phyloP scores from a whole-genome alignment of 1,284 basidiomycete genomes.

The Irpex sp. region DNA sequence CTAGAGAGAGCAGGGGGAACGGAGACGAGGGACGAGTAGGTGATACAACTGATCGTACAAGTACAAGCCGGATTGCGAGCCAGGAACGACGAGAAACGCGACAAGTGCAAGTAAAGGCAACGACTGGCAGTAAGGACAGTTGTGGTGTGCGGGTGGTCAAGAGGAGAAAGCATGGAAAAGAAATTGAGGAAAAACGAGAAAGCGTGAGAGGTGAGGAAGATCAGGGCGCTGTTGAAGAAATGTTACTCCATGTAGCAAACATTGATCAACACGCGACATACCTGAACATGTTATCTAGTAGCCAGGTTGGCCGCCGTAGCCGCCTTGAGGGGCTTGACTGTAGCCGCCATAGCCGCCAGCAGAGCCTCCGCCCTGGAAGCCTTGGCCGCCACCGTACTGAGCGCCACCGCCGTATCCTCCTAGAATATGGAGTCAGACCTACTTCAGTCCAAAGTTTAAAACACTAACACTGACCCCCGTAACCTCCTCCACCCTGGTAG shows the following conservation, averaged over 20 bases:
- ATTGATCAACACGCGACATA: conserved; percentile 10
- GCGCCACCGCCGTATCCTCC: conserved; percentile 29
- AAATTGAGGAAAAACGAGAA: conserved; percentile 14
- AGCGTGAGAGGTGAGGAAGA: conserved; percentile 7
- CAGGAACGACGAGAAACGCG: conserved; percentile 31
- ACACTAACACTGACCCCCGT: conserved; percentile 25
- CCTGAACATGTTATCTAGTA: conserved; percentile 6
- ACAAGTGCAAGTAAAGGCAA: conserved; percentile 33
- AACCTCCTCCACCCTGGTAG: conserved; percentile 29
- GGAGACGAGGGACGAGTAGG: conserved; percentile 10
- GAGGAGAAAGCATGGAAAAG: conserved; percentile 15
- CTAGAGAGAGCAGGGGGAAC: conserved; percentile 8
- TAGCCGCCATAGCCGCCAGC: conserved; percentile 27
- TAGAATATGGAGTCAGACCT: neutral
- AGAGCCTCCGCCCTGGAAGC: conserved; percentile 24
- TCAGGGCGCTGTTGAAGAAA: neutral
- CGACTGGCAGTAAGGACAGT: conserved; percentile 30
- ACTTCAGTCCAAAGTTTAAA: neutral
- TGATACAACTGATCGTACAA: conserved; percentile 29
- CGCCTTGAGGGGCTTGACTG: conserved; percentile 13
- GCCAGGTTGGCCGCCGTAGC: conserved; percentile 15
- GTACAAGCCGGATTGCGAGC: conserved; percentile 37
- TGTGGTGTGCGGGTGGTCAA: conserved; percentile 33
- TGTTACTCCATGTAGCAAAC: conserved; percentile 9
- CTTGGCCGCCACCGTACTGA: conserved; percentile 20